Conservation (phyloP, 129 eudicot genomes). For the Centaurea solstitialis region DNA sequence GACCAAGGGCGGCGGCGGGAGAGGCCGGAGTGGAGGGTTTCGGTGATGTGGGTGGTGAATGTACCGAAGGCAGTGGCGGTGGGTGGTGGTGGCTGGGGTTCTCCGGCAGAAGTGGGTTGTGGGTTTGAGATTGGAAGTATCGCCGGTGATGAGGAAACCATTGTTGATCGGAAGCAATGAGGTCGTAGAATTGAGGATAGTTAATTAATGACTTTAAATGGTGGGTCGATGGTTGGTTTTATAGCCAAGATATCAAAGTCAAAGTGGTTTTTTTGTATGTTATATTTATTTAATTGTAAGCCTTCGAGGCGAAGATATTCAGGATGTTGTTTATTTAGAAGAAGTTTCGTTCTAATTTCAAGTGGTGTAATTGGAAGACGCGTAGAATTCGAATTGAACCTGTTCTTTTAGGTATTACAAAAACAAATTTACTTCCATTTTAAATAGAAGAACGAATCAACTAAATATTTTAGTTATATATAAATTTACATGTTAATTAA, state of each 20-base stretch:
- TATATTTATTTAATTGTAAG: neutral
- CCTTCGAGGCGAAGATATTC: neutral
- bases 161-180: neutral
- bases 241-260: neutral
- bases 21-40: conserved; percentile 56
- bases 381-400: too few relatives aligned
- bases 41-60: conserved; percentile 42
- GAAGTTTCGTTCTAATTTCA: neutral
- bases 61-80: conserved; percentile 56
- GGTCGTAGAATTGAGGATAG: neutral
- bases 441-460: too few relatives aligned
- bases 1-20: conserved; percentile 86
- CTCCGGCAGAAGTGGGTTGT: conserved; percentile 23
- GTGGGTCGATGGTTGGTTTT: neutral
- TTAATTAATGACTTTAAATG: neutral
- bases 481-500: too few relatives aligned
- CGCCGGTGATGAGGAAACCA: conserved; percentile 49
- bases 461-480: too few relatives aligned
- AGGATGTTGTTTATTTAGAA: neutral
- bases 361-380: too few relatives aligned
- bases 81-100: conserved; percentile 31
- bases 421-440: too few relatives aligned
- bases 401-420: too few relatives aligned
- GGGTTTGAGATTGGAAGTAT: conserved; percentile 52
- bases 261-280: neutral